phyloP scores from a whole-genome alignment of 1,284 basidiomycete genomes.

The Trichosporon sp. region DNA sequence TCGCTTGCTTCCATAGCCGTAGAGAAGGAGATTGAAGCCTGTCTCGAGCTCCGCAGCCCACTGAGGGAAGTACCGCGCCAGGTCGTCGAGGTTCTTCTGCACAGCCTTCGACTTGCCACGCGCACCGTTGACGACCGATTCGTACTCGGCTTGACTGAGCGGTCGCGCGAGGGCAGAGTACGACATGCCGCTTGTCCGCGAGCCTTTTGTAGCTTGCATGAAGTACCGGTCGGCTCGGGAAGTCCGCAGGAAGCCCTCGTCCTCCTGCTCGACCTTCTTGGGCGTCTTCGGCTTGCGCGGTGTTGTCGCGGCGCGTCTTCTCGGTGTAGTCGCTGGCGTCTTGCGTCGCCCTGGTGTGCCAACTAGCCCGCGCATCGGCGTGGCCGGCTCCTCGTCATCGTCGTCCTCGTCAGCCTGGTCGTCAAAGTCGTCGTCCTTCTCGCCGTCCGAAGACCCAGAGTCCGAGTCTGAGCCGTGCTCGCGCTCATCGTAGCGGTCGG shows the following conservation, averaged over 20 bases:
- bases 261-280: slow-evolving; percentile 5
- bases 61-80: slow-evolving; percentile 36
- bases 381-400: slow-evolving; percentile 12
- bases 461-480: slow-evolving; percentile 24
- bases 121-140: slow-evolving; percentile 18
- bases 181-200: slow-evolving; percentile 66
- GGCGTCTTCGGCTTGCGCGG: slow-evolving; percentile 17
- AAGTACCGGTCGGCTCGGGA: slow-evolving; percentile 75
- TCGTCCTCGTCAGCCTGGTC: slow-evolving; percentile 24
- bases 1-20: slow-evolving; percentile 82
- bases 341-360: slow-evolving; percentile 28
- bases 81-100: slow-evolving; percentile 23
- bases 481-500: slow-evolving; percentile 12
- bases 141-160: slow-evolving; percentile 41
- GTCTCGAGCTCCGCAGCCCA: slow-evolving; percentile 66
- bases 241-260: slow-evolving; percentile 42
- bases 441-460: slow-evolving; percentile 15
- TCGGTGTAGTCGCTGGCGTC: slow-evolving; percentile 18
- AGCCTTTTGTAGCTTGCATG: slow-evolving; percentile 55
- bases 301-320: slow-evolving; percentile 12
- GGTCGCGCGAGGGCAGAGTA: slow-evolving; percentile 68
- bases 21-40: slow-evolving; percentile 79
- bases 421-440: slow-evolving; percentile 26
- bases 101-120: slow-evolving; percentile 7
- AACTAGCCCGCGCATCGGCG: slow-evolving; percentile 14